Conservation (phyloP, 345 rosid genomes). For the Citrus glauca region DNA sequence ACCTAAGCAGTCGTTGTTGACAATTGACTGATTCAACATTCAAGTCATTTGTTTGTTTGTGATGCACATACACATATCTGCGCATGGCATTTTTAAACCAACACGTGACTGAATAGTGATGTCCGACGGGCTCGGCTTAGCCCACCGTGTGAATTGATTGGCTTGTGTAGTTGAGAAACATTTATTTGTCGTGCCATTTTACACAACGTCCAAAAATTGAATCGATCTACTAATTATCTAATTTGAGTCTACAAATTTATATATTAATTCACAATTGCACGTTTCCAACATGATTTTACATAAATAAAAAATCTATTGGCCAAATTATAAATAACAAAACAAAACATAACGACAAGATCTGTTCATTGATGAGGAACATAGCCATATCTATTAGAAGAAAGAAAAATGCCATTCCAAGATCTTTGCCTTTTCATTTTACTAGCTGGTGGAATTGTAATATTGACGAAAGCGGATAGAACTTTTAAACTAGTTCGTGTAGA, state of each 20-base stretch:
- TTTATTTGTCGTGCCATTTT: not conserved
- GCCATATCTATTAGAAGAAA: not conserved
- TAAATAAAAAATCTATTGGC: not conserved
- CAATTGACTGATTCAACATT: not conserved
- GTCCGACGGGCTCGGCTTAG: not conserved
- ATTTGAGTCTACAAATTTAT: not conserved
- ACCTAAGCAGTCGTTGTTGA: conserved; percentile 15
- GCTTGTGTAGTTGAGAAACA: too few species aligned
- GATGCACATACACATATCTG: too few species aligned
- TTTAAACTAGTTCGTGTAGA: not conserved
- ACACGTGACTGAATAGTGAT: not conserved
- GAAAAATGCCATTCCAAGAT: not conserved
- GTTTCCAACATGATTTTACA: not conserved
- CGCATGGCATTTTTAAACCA: not conserved
- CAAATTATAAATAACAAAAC: not conserved
- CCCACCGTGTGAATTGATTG: not conserved
- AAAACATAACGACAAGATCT: not conserved
- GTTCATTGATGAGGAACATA: not conserved
- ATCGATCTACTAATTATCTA: not conserved
- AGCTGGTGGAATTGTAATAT: too few species aligned
- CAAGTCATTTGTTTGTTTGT: not conserved
- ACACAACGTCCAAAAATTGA: not conserved
- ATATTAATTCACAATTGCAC: not conserved
- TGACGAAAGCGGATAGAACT: not conserved
- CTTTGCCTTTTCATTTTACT: not conserved